Percentiles rank a stretch among this genome's conserved stretches.
Conservation (phyloP, 768 basidiomycete species). For the Lyophyllum decastes region DNA sequence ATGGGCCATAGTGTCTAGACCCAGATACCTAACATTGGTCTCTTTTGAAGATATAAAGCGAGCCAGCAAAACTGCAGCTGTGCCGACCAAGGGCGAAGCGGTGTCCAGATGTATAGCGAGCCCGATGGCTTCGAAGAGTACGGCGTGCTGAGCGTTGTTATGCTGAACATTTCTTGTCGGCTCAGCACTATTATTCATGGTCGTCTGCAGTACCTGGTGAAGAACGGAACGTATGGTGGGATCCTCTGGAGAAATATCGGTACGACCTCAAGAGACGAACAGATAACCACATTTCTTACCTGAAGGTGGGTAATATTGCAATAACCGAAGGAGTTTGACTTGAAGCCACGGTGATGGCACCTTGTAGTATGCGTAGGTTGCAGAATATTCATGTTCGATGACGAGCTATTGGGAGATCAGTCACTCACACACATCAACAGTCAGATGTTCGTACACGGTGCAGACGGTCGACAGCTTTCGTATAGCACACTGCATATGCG, state of each 20-base stretch:
- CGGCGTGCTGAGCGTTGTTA: conserved; percentile 96
- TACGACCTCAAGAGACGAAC: not conserved
- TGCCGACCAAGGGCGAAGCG: conserved; percentile 83
- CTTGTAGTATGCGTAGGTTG: conserved; percentile 95
- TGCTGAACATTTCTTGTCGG: conserved; percentile 95
- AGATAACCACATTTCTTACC: conserved; percentile 49
- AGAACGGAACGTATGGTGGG: conserved; percentile 74
- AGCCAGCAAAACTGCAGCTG: conserved; percentile 88
- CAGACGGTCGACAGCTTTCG: conserved; percentile 90
- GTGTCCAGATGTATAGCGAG: conserved; percentile 96
- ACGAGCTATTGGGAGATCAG: conserved; percentile 60
- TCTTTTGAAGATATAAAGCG: conserved; percentile 98
- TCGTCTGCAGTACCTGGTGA: conserved; percentile 81
- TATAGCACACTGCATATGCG: conserved; percentile 89
- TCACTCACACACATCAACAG: not conserved
- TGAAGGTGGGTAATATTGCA: conserved; percentile 96
- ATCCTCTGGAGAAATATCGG: conserved; percentile 60
- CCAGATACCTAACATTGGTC: conserved; percentile 97
- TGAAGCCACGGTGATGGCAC: conserved; percentile 98
- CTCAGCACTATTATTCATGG: conserved; percentile 91
- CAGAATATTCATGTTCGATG: conserved; percentile 85
- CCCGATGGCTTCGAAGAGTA: conserved; percentile 97
- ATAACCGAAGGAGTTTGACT: conserved; percentile 87
- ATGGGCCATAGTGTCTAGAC: conserved; percentile 97
- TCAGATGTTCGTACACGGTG: conserved; percentile 45